Evolutionary conservation across 192 early-diverging fungal species (phyloP).

Genomic region (Coemansia sp.): DNA sequence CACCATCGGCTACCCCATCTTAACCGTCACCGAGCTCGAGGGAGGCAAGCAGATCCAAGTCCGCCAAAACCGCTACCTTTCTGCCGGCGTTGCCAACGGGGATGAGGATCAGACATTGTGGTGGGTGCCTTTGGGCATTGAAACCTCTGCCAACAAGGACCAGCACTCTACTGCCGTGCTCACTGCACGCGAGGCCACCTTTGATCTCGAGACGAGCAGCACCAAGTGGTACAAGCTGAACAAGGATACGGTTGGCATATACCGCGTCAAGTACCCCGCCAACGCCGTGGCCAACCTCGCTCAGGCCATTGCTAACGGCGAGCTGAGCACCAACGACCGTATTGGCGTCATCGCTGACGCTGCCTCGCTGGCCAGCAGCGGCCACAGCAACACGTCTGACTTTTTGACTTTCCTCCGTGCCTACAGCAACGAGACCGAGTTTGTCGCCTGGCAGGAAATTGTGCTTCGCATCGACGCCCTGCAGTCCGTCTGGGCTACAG

Average conservation of each 20-base stretch:
- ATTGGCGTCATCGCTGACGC: slow-evolving; percentile 83
- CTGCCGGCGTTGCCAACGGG: slow-evolving; percentile 67
- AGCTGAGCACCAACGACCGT: slow-evolving; percentile 74
- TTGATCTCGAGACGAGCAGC: slow-evolving; percentile 56
- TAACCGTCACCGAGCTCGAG: slow-evolving; percentile 65
- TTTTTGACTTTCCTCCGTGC: slow-evolving; percentile 75
- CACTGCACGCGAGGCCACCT: slow-evolving; percentile 46
- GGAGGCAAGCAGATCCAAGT: slow-evolving; percentile 56
- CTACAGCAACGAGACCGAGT: slow-evolving; percentile 76
- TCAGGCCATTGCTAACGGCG: slow-evolving; percentile 56
- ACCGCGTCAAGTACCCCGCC: slow-evolving; percentile 77
- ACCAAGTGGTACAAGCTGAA: slow-evolving; percentile 84
- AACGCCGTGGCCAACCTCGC: slow-evolving; percentile 60
- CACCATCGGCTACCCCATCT: slow-evolving; percentile 82
- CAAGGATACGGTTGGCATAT: slow-evolving; percentile 76
- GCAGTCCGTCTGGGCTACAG: slow-evolving; percentile 65
- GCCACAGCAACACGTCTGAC: slow-evolving; percentile 73
- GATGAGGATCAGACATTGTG: slow-evolving; percentile 80
- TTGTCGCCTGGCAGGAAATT: slow-evolving; percentile 76
- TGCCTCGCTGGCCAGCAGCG: slow-evolving; percentile 76
- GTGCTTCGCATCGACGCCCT: slow-evolving; percentile 61
- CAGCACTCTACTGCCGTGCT: slow-evolving; percentile 37
- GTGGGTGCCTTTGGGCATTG: slow-evolving; percentile 83
- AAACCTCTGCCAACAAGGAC: slow-evolving; percentile 30
- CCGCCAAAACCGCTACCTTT: slow-evolving; percentile 81